These are phyloP conservation scores for Soucietia sequanensis DNA, from an alignment of 805 yeast species.

Conservation along the genomic window DNA sequence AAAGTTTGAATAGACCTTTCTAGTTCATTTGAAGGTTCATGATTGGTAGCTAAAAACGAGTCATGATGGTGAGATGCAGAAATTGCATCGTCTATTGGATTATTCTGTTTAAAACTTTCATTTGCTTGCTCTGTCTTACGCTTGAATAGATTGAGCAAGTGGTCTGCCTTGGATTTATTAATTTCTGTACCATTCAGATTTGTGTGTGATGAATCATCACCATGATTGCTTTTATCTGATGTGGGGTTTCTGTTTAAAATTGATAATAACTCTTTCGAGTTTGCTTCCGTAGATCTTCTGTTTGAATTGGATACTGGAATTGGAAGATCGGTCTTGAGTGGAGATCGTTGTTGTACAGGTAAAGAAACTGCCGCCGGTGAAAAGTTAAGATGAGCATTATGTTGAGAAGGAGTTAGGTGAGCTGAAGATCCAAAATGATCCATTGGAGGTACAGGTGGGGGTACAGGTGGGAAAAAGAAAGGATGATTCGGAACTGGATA, in stretches of 20 bases:
- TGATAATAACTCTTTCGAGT: slow-evolving; percentile 43
- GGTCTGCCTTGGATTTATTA: slow-evolving; percentile 30
- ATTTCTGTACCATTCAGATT: slow-evolving; percentile 14
- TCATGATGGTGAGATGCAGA: background rate
- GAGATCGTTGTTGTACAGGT: slow-evolving; percentile 3
- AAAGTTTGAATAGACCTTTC: slow-evolving; percentile 15
- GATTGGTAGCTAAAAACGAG: slow-evolving; percentile 4
- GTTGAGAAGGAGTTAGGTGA: background rate
- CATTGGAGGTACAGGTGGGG: slow-evolving; percentile 14
- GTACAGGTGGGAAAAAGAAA: slow-evolving; percentile 13
- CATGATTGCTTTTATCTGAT: slow-evolving; percentile 4
- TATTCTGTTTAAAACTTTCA: slow-evolving; percentile 3
- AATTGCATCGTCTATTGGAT: background rate
- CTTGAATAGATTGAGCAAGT: slow-evolving; percentile 27
- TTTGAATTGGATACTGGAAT: background rate
- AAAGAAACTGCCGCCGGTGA: slow-evolving; percentile 6
- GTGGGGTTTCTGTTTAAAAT: slow-evolving; percentile 33
- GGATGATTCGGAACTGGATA: slow-evolving; percentile 6
- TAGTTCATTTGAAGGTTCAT: slow-evolving; percentile 24
- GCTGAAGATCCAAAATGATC: slow-evolving; percentile 2
- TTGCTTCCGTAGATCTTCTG: slow-evolving; percentile 19
- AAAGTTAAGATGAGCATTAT: background rate
- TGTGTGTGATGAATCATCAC: slow-evolving; percentile 3
- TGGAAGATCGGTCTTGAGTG: background rate
- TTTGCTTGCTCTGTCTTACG: slow-evolving; percentile 6